Evolutionary conservation across 2,329 filamentous ascomycete genomes (phyloP).

Genomic region (Fusarium sp.): DNA sequence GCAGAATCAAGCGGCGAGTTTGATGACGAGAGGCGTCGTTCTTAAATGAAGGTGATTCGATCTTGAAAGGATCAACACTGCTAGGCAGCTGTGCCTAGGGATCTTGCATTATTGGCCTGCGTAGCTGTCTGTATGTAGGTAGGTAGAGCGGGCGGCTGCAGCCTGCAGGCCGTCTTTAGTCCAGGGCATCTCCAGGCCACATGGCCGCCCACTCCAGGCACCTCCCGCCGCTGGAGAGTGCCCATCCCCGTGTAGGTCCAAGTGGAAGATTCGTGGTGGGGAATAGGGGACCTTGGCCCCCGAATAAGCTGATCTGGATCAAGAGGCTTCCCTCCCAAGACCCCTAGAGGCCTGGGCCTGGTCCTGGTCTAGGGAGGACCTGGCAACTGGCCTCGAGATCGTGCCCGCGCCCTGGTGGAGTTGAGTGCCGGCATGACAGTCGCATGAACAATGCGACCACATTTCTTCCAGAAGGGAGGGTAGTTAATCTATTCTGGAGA

Average conservation of each 20-base stretch:
- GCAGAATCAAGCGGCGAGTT: conserved; percentile 15
- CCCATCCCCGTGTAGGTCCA: not conserved
- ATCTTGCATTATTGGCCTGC: not conserved
- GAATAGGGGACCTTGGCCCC: conserved; percentile 13
- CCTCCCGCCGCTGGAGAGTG: not conserved
- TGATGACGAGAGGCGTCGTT: conserved; percentile 19
- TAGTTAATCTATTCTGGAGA: conserved; percentile 28
- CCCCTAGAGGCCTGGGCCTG: conserved; percentile 5
- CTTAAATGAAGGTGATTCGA: conserved; percentile 27
- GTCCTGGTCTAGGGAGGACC: conserved; percentile 2
- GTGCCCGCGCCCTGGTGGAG: conserved; percentile 28
- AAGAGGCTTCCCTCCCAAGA: conserved; percentile 1
- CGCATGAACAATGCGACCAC: conserved; percentile 29
- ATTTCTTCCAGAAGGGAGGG: conserved; percentile 25
- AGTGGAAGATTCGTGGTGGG: not conserved
- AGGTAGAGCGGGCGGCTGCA: conserved; percentile 31
- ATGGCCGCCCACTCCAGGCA: conserved; percentile 33
- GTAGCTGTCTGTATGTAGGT: not conserved
- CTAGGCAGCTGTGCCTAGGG: conserved; percentile 8
- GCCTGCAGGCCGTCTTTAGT: conserved; percentile 31
- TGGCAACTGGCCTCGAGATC: conserved; percentile 19
- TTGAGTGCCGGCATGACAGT: conserved; percentile 27
- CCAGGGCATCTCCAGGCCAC: conserved; percentile 25
- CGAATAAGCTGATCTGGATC: not conserved
- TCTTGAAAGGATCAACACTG: conserved; percentile 6